These are phyloP conservation scores for Malbranchea zuffiana DNA, from an alignment of 2,329 filamentous ascomycete genomes.

Conservation along the genomic window DNA sequence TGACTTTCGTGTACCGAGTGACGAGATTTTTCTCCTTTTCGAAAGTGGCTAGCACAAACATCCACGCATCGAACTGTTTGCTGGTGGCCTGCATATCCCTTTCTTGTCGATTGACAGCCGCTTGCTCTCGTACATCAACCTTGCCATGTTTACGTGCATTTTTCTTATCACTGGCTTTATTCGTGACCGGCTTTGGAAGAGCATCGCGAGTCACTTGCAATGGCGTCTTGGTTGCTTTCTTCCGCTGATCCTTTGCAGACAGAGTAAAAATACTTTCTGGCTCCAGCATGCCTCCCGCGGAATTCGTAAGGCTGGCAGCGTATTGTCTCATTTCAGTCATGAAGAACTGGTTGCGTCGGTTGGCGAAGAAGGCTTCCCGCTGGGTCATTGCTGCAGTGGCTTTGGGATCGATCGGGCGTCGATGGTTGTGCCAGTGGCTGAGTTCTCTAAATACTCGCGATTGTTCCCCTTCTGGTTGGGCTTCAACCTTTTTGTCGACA, in stretches of 20 bases:
- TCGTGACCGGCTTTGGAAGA: conserved; percentile 13
- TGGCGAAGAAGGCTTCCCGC: conserved; percentile 31
- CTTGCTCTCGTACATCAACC: conserved; percentile 12
- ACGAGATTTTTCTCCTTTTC: conserved; percentile 36
- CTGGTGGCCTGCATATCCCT: conserved; percentile 22
- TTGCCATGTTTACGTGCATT: conserved; percentile 3
- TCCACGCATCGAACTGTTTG: conserved; percentile 20
- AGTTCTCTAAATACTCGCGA: conserved; percentile 23
- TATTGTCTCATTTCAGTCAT: conserved; percentile 59
- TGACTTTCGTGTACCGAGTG: conserved; percentile 40
- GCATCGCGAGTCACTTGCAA: conserved; percentile 13
- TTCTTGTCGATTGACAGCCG: conserved; percentile 23
- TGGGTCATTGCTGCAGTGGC: conserved; percentile 11
- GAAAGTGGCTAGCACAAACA: conserved; percentile 21
- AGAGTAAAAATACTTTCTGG: conserved; percentile 52
- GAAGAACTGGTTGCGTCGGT: conserved; percentile 49
- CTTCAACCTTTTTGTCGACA: conserved; percentile 11
- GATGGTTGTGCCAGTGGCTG: conserved; percentile 27
- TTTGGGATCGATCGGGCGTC: conserved; percentile 18
- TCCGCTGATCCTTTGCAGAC: conserved; percentile 13
- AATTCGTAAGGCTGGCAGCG: conserved; percentile 57
- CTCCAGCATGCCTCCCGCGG: conserved; percentile 50
- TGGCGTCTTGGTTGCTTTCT: conserved; percentile 9
- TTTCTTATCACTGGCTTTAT: conserved; percentile 3
- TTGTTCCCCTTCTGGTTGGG: conserved; percentile 8